phyloP scores from a whole-genome alignment of 768 basidiomycete genomes.

The Lentinula aciculospora region DNA sequence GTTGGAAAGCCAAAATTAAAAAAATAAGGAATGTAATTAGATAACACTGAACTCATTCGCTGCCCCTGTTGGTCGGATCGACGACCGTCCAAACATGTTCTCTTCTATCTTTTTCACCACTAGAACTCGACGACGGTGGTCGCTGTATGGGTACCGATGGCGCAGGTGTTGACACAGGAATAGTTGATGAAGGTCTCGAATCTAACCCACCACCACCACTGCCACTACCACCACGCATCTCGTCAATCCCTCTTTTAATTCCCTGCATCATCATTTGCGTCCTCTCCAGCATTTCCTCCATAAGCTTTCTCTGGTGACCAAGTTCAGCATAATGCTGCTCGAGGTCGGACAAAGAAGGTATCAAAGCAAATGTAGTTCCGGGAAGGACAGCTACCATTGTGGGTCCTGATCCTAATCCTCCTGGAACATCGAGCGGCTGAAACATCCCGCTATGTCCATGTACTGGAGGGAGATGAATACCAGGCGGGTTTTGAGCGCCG shows the following conservation, averaged over 20 bases:
- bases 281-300: slow-evolving; percentile 71
- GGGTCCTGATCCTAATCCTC: neutral
- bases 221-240: slow-evolving; percentile 44
- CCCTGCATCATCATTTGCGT: slow-evolving; percentile 71
- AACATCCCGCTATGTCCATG: slow-evolving; percentile 21
- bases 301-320: slow-evolving; percentile 51
- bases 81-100: slow-evolving; percentile 3
- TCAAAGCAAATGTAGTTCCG: slow-evolving; percentile 23
- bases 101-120: slow-evolving; percentile 5
- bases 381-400: slow-evolving; percentile 18
- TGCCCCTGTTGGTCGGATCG: neutral
- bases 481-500: neutral
- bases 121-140: neutral
- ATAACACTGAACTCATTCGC: neutral
- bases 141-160: neutral
- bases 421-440: slow-evolving; percentile 1
- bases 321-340: slow-evolving; percentile 69
- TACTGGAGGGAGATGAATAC: slow-evolving; percentile 34
- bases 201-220: slow-evolving; percentile 10
- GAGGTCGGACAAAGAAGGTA: slow-evolving; percentile 50
- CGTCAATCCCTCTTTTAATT: slow-evolving; percentile 70
- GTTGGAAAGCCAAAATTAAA: neutral
- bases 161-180: neutral
- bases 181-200: neutral
- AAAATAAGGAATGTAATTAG: neutral